Base-by-base conservation (phyloP, 2,329 filamentous ascomycete species). In the Aspergillus sojae region DNA sequence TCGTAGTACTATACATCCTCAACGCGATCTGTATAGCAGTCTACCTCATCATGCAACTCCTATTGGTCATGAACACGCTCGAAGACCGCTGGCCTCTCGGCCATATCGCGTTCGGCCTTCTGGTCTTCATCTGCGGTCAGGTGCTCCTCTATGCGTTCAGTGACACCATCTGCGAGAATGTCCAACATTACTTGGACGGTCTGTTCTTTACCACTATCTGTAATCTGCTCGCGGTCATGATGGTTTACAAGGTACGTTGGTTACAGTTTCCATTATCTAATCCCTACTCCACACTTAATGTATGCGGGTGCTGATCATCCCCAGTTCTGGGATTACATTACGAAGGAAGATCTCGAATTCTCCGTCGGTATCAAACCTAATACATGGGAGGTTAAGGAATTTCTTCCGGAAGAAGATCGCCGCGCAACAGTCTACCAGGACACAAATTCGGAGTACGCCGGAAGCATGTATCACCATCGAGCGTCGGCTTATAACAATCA, bases 271-370 rank as follows among this genome's bases (percentile, higher is more conserved):
- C 11, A 19, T 48, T 57, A 46, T 19, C 61, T 46, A 26, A 19
- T 28, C 52, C 28, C 52, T 14, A n/a, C 5, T n/a, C 16, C 34
- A 50, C 19, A 41, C 52, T 19, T 46, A 54, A 62, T 76, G 80
- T 72, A 81, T n/a, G 19, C 68, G 50, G 53, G 62, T n/a, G 30
- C 52, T 55, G 34, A 55, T 32, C 34, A 39, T 21, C 53, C 48
- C 60, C 70, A 95, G 93, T 99, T 96, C 84, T 99, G 95, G 95
- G 95, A 99, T 76, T 97, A 94, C 19, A 99, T 99, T 78, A 99
- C 95, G 26, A 93, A 92, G 75, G 95, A 99, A 81, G 95, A 99
- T 78, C 89, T 99, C 69, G 95, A 99, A 77, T 99, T 99, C 80
- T 97, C 93, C 3, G 95, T 99, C 57, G 94, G 94, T 68, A 93